Evolutionary conservation across 2,329 filamentous ascomycete genomes (phyloP).

Genomic region (Leptographium procerum): DNA sequence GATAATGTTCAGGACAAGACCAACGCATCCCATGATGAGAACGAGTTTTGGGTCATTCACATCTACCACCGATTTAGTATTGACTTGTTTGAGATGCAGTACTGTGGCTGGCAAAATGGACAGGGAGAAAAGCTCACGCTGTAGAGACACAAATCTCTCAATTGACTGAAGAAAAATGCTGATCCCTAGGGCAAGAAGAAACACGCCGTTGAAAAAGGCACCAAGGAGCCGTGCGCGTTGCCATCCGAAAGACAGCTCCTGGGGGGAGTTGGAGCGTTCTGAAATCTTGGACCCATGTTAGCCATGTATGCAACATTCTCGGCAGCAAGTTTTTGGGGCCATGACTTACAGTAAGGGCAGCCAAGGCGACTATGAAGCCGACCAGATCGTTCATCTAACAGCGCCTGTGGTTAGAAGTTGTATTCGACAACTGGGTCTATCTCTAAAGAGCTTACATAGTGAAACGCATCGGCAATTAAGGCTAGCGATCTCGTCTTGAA

Average conservation of each 20-base stretch:
- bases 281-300: constrained; percentile 35
- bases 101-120: neutral
- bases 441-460: constrained; percentile 44
- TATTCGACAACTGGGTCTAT: neutral
- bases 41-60: constrained; percentile 55
- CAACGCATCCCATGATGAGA: constrained; percentile 57
- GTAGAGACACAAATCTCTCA: constrained; percentile 52
- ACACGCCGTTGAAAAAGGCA: constrained; percentile 71
- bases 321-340: neutral
- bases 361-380: constrained; percentile 54
- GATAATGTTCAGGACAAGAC: constrained; percentile 55
- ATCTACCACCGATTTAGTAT: constrained; percentile 18
- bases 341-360: constrained; percentile 45
- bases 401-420: constrained; percentile 41
- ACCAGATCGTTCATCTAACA: constrained; percentile 61
- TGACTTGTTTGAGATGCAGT: neutral
- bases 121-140: constrained; percentile 24
- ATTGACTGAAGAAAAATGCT: constrained; percentile 65
- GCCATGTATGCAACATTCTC: neutral
- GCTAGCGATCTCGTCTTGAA: constrained; percentile 62
- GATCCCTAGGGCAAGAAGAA: constrained; percentile 58
- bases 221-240: constrained; percentile 61
- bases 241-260: constrained; percentile 62
- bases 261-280: constrained; percentile 42
- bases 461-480: constrained; percentile 66